Conservation (phyloP, 371 early-diverging fungal species). For the Rhizopus delemar region DNA sequence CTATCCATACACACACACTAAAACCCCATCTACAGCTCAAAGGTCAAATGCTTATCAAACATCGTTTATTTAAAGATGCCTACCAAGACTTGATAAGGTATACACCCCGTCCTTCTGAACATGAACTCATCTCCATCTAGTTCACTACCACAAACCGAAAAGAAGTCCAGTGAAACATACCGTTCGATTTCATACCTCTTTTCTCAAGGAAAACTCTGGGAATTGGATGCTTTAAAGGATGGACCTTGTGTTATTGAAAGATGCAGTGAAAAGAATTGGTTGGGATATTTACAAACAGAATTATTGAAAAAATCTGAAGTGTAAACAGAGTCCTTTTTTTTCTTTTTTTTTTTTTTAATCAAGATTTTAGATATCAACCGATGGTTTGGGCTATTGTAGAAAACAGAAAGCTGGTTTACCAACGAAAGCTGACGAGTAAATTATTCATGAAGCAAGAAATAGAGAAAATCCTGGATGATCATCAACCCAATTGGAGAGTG, state of each 20-base stretch:
- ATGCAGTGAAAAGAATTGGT: conserved; percentile 22
- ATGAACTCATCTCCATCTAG: no score
- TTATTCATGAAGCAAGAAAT: conserved; percentile 17
- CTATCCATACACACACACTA: neutral
- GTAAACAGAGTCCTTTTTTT: conserved; percentile 4
- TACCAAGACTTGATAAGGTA: conserved; percentile 13
- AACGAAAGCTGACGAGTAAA: conserved; percentile 18
- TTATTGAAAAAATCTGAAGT: conserved; percentile 13
- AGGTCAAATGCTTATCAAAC: conserved; percentile 15
- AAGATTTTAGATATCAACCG: conserved; percentile 16
- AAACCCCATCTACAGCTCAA: conserved; percentile 10
- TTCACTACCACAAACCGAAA: neutral
- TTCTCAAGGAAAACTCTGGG: conserved; percentile 44
- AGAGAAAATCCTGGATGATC: conserved; percentile 15
- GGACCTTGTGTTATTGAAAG: conserved; percentile 22
- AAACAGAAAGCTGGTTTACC: conserved; percentile 22
- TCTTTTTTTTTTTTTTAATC: conserved; percentile 1
- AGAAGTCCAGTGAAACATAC: conserved; percentile 24
- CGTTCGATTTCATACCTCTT: conserved; percentile 43
- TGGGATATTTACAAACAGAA: conserved; percentile 15
- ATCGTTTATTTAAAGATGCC: conserved; percentile 16
- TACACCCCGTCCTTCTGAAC: no score
- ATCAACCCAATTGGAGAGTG: conserved; percentile 22
- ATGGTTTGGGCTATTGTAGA: conserved; percentile 26
- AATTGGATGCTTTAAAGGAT: conserved; percentile 51